phyloP scores from a whole-genome alignment of 106 monocot genomes.

The Apostasia ramifera region DNA sequence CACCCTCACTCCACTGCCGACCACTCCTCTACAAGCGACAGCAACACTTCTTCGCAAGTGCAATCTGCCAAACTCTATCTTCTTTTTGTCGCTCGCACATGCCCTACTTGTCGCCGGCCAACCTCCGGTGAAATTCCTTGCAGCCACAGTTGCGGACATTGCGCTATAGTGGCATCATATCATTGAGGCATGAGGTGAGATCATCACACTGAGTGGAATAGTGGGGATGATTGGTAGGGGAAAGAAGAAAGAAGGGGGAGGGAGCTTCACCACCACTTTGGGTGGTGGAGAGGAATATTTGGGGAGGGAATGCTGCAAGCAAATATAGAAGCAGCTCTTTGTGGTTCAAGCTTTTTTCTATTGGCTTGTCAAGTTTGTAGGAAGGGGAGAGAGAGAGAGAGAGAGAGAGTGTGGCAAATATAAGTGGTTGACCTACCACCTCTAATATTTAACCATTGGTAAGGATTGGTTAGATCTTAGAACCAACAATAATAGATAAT shows the following conservation, averaged over 20 bases:
- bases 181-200: neutral
- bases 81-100: neutral
- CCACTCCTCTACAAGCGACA: slow-evolving; percentile 1
- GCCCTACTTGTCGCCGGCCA: neutral
- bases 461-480: too few relatives aligned
- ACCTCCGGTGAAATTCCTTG: neutral
- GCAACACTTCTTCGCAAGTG: neutral
- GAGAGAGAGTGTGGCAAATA: neutral
- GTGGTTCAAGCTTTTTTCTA: neutral
- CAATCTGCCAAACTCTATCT: slow-evolving; percentile 1
- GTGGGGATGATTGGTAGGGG: neutral
- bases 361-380: neutral
- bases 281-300: slow-evolving; percentile 12
- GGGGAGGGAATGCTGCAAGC: neutral
- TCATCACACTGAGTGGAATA: neutral
- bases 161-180: neutral
- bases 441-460: too few relatives aligned
- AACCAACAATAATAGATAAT: too few relatives aligned
- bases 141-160: neutral
- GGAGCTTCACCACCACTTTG: slow-evolving; percentile 6
- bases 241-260: neutral
- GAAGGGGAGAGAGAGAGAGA: neutral
- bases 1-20: slow-evolving; percentile 1
- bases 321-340: slow-evolving; percentile 6
- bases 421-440: too few relatives aligned